Conservation (phyloP, 208 protist species). For the Novymonas esmeraldas region DNA sequence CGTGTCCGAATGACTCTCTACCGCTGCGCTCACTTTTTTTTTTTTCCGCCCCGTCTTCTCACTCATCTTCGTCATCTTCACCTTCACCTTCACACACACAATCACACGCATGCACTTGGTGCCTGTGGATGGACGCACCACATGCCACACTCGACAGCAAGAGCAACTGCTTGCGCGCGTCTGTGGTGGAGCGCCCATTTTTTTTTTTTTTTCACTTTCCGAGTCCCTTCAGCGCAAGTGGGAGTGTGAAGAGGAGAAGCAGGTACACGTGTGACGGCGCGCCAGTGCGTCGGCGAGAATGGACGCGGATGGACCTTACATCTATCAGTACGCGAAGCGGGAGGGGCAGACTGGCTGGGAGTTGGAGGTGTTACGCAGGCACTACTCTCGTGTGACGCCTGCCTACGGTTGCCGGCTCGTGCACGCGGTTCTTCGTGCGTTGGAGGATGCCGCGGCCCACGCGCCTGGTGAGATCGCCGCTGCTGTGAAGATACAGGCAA, state of each 20-base stretch:
- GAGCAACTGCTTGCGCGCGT: no score
- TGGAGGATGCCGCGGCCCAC: constrained; percentile 22
- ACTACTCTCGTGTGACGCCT: constrained; percentile 25
- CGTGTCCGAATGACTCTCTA: no score
- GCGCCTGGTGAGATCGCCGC: constrained; percentile 25
- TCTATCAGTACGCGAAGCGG: constrained; percentile 20
- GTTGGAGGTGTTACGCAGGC: constrained; percentile 7
- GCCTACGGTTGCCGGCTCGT: constrained; percentile 26
- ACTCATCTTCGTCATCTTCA: no score
- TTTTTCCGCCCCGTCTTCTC: no score
- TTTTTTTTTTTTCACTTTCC: no score
- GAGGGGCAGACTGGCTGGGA: constrained; percentile 11
- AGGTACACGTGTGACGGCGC: no score
- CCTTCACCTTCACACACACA: no score
- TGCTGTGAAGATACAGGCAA: constrained; percentile 50
- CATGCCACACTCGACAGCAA: no score
- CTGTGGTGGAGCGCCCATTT: no score
- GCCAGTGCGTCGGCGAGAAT: background rate
- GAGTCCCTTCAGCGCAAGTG: background rate
- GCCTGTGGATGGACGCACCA: no score
- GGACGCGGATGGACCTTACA: background rate
- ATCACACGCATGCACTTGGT: no score
- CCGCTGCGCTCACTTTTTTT: no score
- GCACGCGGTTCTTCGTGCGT: constrained; percentile 26
- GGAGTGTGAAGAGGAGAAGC: background rate